Evolutionary conservation across 768 basidiomycete genomes (phyloP).

Genomic region (Cystobasidium tubakii): DNA sequence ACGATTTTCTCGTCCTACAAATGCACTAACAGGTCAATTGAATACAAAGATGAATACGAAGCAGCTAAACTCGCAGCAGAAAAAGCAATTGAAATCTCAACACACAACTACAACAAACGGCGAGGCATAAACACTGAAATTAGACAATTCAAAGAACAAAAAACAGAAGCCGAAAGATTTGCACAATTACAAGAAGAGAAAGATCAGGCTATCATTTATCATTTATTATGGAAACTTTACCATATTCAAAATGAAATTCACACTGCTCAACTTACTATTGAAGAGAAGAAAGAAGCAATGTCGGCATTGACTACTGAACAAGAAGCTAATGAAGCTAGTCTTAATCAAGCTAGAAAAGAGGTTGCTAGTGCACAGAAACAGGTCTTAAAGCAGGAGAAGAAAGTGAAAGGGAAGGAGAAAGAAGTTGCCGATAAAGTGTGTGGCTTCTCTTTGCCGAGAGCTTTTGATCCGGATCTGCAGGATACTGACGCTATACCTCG

Average conservation of each 20-base stretch:
- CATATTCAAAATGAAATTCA: conserved; percentile 82
- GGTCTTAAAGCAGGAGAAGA: conserved; percentile 77
- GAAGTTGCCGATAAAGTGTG: conserved; percentile 71
- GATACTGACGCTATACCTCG: neutral
- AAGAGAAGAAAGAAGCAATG: conserved; percentile 67
- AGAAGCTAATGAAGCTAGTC: conserved; percentile 61
- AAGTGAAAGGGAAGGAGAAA: conserved; percentile 85
- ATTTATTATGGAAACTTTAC: conserved; percentile 78
- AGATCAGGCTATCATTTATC: conserved; percentile 75
- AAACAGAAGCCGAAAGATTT: conserved; percentile 82
- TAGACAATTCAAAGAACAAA: conserved; percentile 95
- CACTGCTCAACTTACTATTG: conserved; percentile 63
- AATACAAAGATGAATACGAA: conserved; percentile 81
- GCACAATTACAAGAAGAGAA: conserved; percentile 67
- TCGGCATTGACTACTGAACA: conserved; percentile 60
- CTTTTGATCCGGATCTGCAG: too few relatives aligned
- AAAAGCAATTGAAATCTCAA: conserved; percentile 85
- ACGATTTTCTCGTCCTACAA: too few relatives aligned
- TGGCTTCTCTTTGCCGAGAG: too few relatives aligned
- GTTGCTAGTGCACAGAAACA: conserved; percentile 70
- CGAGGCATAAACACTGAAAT: conserved; percentile 90
- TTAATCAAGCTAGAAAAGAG: conserved; percentile 68
- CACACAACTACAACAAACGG: conserved; percentile 88
- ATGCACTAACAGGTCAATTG: conserved; percentile 71
- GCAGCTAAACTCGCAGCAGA: conserved; percentile 79